Evolutionary conservation across 306 rosid species (phyloP), one percentile per base, ranked within the genome.

Genomic region (Mimosa bimucronata): DNA sequence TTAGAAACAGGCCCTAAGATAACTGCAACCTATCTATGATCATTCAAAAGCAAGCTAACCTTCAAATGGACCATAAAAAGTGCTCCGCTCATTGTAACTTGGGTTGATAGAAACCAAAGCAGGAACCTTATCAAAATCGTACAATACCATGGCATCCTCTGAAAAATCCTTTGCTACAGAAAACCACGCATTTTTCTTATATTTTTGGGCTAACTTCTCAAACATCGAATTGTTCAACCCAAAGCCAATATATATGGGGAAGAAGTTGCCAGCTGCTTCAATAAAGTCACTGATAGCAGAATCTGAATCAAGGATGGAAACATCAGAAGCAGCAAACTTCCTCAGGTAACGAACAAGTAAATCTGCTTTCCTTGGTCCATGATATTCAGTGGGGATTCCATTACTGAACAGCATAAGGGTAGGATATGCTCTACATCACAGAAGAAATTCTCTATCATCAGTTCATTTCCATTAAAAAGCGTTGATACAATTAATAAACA

Each of bases 41-140:
- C 69, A 68, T 81, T 62, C 14, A 74, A 53, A 28, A 58, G 70
- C 45, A 75, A 64, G 81, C 92, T 53, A 86, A 92, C 98, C 98
- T 90, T 92, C 98, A 87, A 90, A 95, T 42, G 98, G 98, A 60
- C 98, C 98, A 66, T 96, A 96, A 80, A 96, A 96, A 61, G 86
- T 88, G 87, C 77, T 85, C 73, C 84, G 86, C 82, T 96, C 98
- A 73, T 87, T 79, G 88, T 87, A 96, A 42, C 14, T 80, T 46
- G 88, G 99, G 86, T 90, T 92, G 62, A 91, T 78, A 30, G 95
- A 86, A 80, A 92, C 92, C 89, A 96, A 84, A 25, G 99, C 93
- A 53, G 98, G 98, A 90, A 87, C 86, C 87, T 91, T 96, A 80
- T 93, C 97, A 75, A 96, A 96, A 84, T 96, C 94, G 75, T 91